A percentile compares a stretch with the other conserved stretches of the same genome.
Evolutionary conservation across 164 flowering plant species (phyloP).

Genomic region (Aristolochia californica): DNA sequence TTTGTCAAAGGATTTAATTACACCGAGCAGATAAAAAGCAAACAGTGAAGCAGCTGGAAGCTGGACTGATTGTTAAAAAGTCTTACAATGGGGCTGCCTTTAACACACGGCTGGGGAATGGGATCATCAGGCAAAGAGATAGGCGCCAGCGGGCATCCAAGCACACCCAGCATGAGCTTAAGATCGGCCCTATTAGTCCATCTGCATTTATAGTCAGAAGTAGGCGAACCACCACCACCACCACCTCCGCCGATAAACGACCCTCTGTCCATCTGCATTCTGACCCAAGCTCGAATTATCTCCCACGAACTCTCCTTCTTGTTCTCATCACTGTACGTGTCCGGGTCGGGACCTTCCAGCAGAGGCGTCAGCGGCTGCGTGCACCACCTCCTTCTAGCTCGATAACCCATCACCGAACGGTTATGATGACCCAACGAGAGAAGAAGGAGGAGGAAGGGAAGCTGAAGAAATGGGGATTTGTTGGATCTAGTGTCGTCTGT

Average conservation of each 20-base stretch:
- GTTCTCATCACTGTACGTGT: constrained; percentile 31
- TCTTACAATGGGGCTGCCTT: constrained; percentile 50
- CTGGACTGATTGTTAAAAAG: background rate
- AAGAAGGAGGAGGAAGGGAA: too few relatives aligned
- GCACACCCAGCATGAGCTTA: constrained; percentile 65
- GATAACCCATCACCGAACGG: constrained; percentile 24
- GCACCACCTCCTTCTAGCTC: constrained; percentile 36
- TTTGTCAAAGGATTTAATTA: too few relatives aligned
- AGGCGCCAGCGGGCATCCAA: constrained; percentile 88
- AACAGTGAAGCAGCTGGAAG: background rate
- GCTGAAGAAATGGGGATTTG: too few relatives aligned
- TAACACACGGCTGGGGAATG: constrained; percentile 22
- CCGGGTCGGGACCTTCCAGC: constrained; percentile 69
- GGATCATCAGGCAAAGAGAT: constrained; percentile 27
- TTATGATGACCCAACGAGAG: background rate
- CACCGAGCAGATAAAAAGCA: background rate
- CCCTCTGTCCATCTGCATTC: constrained; percentile 28
- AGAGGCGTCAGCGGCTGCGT: constrained; percentile 54
- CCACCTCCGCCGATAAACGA: constrained; percentile 1
- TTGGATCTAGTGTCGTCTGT: too few relatives aligned
- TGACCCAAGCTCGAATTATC: constrained; percentile 52
- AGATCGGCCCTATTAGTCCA: constrained; percentile 37
- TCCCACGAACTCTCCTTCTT: constrained; percentile 79
- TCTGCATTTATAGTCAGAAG: constrained; percentile 6
- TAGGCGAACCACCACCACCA: constrained; percentile 6